Percentiles rank a stretch among this genome's conserved stretches.
phyloP scores from a whole-genome alignment of 805 yeast genomes.

The Brettanomyces nanus region DNA sequence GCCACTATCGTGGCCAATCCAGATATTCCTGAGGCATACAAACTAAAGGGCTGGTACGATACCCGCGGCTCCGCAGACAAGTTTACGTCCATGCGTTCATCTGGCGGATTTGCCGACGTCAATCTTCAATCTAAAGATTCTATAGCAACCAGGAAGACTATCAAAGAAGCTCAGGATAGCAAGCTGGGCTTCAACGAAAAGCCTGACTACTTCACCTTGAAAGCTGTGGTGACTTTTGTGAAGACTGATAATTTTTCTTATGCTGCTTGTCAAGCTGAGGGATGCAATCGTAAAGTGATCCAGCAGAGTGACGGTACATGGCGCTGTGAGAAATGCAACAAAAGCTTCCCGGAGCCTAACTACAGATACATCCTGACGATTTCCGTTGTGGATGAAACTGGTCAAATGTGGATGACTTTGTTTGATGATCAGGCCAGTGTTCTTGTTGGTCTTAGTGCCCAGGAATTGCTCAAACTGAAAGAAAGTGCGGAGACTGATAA shows the following conservation, averaged over 20 bases:
- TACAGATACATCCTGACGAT: conserved; percentile 76
- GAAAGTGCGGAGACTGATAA: conserved; percentile 37
- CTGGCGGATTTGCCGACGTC: conserved; percentile 26
- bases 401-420: conserved; percentile 77
- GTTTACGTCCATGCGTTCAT: conserved; percentile 51
- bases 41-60: conserved; percentile 92
- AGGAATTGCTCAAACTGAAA: conserved; percentile 44
- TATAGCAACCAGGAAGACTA: conserved; percentile 53
- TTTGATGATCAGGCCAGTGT: conserved; percentile 79
- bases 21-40: conserved; percentile 80
- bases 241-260: conserved; percentile 75
- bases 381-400: conserved; percentile 72
- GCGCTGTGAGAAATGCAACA: conserved; percentile 92
- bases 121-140: conserved; percentile 29
- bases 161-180: conserved; percentile 56
- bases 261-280: conserved; percentile 76
- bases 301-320: conserved; percentile 68
- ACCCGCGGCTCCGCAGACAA: conserved; percentile 57
- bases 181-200: conserved; percentile 67
- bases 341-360: conserved; percentile 56
- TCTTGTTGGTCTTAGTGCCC: conserved; percentile 56
- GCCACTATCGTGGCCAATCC: conserved; percentile 77
- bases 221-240: conserved; percentile 65
- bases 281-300: conserved; percentile 78
- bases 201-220: conserved; percentile 70